Evolutionary conservation across 768 basidiomycete genomes (phyloP).

Genomic region (Strobilomyces dryophilus): DNA sequence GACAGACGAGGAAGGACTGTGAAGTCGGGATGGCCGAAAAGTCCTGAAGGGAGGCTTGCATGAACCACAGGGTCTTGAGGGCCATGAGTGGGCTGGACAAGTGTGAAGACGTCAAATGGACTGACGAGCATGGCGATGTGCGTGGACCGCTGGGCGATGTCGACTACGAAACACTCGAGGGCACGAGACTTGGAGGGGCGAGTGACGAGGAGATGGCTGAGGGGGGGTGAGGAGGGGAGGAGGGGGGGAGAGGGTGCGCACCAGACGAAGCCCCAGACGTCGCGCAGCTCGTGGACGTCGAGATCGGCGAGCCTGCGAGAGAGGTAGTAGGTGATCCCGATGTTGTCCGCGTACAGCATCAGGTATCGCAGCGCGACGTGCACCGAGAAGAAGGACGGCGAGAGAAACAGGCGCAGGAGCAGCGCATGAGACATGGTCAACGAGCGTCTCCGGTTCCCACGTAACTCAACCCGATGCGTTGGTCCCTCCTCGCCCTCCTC

Average conservation of each 20-base stretch:
- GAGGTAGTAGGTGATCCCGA: slow-evolving; percentile 89
- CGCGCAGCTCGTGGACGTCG: slow-evolving; percentile 66
- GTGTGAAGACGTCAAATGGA: slow-evolving; percentile 25
- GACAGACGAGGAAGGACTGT: slow-evolving; percentile 84
- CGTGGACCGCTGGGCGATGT: slow-evolving; percentile 83
- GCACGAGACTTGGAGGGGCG: slow-evolving; percentile 89
- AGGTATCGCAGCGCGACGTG: slow-evolving; percentile 92
- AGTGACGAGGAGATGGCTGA: slow-evolving; percentile 91
- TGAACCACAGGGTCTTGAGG: slow-evolving; percentile 90
- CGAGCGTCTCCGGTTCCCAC: slow-evolving; percentile 11
- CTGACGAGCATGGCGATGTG: slow-evolving; percentile 94
- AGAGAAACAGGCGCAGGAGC: slow-evolving; percentile 88
- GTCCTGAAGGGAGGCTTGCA: slow-evolving; percentile 93
- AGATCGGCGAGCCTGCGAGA: slow-evolving; percentile 68
- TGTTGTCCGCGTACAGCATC: slow-evolving; percentile 75
- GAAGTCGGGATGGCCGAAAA: slow-evolving; percentile 52
- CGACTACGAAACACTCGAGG: slow-evolving; percentile 90
- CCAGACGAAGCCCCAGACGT: slow-evolving; percentile 91
- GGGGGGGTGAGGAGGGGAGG: slow-evolving; percentile 3
- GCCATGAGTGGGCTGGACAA: slow-evolving; percentile 10
- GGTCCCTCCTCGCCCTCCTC: slow-evolving; percentile 27
- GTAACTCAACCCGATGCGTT: slow-evolving; percentile 6
- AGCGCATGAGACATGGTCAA: slow-evolving; percentile 63
- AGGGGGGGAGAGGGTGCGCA: slow-evolving; percentile 28
- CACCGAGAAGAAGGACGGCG: slow-evolving; percentile 88